phyloP scores from a whole-genome alignment of 164 flowering plant genomes.

The Berberis thunbergii region DNA sequence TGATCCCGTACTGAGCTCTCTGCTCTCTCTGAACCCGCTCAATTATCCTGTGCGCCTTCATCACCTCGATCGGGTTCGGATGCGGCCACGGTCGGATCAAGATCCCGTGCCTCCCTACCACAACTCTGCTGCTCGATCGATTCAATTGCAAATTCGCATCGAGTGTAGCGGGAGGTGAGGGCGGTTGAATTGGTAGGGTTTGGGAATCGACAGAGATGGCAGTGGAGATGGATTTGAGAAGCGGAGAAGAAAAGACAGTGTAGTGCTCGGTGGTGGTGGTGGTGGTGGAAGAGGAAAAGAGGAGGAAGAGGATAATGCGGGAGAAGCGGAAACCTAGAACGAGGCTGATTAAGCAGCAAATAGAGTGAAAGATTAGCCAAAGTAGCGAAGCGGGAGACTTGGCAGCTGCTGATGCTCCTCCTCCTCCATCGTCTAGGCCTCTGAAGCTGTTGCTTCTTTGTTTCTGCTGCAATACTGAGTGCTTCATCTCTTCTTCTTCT shows the following conservation, averaged over 20 bases:
- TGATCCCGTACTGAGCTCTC: conserved; percentile 63
- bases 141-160: conserved; percentile 1
- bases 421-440: conserved; percentile 20
- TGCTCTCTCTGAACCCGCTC: conserved; percentile 90
- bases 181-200: conserved; percentile 10
- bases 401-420: background rate
- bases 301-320: conserved; percentile 61
- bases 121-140: conserved; percentile 43
- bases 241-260: conserved; percentile 14
- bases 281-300: conserved; percentile 59
- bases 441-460: conserved; percentile 70
- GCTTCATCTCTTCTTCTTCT: conserved; percentile 37
- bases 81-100: conserved; percentile 91
- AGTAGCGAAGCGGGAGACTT: conserved; percentile 61
- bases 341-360: conserved; percentile 78
- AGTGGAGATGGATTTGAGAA: conserved; percentile 8
- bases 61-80: conserved; percentile 76
- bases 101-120: conserved; percentile 95
- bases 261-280: conserved; percentile 17
- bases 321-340: conserved; percentile 87
- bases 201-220: conserved; percentile 3
- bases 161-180: background rate
- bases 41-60: conserved; percentile 75
- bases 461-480: conserved; percentile 49
- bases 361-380: conserved; percentile 62